Percentiles rank a stretch among this genome's conserved stretches.
Conservation (phyloP, 73 alveolate species). For the Paramecium pentaurelia region DNA sequence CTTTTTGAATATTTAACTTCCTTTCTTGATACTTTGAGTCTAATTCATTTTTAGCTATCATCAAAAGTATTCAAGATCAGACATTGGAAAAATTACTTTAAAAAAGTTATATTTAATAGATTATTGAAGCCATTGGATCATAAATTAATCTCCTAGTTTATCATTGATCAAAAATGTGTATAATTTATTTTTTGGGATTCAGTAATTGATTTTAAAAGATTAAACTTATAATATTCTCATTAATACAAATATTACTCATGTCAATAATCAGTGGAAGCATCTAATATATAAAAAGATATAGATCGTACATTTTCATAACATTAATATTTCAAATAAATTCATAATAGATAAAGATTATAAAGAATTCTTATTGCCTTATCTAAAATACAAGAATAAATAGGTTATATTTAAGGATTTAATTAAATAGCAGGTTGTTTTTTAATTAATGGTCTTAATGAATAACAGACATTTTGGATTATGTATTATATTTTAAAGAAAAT, state of each 20-base stretch:
- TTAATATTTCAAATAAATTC: background rate
- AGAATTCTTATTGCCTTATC: background rate
- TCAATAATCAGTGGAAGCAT: background rate
- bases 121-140: background rate
- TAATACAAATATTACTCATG: background rate
- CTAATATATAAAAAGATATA: background rate
- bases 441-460: background rate
- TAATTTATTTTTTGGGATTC: slow-evolving; percentile 30
- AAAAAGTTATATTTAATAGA: background rate
- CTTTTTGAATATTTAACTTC: background rate
- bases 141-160: background rate
- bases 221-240: background rate
- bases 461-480: slow-evolving; percentile 30
- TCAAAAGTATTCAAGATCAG: background rate
- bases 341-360: background rate
- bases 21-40: background rate
- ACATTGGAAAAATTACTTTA: background rate
- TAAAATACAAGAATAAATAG: background rate
- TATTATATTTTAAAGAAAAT: background rate
- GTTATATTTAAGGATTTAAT: slow-evolving; percentile 9
- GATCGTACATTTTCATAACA: background rate
- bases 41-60: background rate
- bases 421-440: slow-evolving; percentile 18
- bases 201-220: background rate
- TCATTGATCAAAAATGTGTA: background rate